A percentile compares a stretch with the other conserved stretches of the same genome.
Conservation (phyloP, 164 flowering plant genomes). For the Magnolia changhungtana region DNA sequence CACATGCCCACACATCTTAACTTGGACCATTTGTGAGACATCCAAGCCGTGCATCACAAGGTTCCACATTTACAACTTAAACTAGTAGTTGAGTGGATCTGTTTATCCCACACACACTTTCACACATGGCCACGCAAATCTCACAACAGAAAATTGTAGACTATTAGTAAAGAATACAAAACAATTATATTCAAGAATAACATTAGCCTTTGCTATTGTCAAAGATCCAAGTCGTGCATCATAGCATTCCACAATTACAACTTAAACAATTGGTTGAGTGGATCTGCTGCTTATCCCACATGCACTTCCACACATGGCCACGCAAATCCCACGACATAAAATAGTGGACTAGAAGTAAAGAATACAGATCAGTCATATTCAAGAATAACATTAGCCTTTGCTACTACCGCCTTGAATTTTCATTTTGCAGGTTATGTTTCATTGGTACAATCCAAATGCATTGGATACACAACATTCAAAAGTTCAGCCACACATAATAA, state of each 20-base stretch:
- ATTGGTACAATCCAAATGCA: constrained; percentile 80
- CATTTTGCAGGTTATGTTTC: constrained; percentile 93
- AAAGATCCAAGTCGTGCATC: constrained; percentile 39
- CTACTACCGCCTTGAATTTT: constrained; percentile 89
- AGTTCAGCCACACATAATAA: background rate
- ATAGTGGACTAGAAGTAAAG: background rate
- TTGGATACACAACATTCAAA: background rate
- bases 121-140: background rate
- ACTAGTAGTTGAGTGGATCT: too few relatives aligned
- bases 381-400: constrained; percentile 94
- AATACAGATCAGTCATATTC: constrained; percentile 74
- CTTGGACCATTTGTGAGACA: too few relatives aligned
- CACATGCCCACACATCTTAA: too few relatives aligned
- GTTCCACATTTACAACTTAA: too few relatives aligned
- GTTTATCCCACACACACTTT: too few relatives aligned
- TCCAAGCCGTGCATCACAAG: too few relatives aligned
- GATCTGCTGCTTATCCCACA: too few relatives aligned
- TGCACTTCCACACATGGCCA: background rate
- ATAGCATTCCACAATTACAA: too few relatives aligned
- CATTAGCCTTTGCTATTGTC: constrained; percentile 10
- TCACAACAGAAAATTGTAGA: background rate
- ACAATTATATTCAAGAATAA: too few relatives aligned
- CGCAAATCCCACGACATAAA: constrained; percentile 7
- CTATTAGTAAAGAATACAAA: too few relatives aligned
- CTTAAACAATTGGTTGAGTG: too few relatives aligned